Evolutionary conservation across 106 monocot species (phyloP).

Genomic region (Platanthera guangdongensis): DNA sequence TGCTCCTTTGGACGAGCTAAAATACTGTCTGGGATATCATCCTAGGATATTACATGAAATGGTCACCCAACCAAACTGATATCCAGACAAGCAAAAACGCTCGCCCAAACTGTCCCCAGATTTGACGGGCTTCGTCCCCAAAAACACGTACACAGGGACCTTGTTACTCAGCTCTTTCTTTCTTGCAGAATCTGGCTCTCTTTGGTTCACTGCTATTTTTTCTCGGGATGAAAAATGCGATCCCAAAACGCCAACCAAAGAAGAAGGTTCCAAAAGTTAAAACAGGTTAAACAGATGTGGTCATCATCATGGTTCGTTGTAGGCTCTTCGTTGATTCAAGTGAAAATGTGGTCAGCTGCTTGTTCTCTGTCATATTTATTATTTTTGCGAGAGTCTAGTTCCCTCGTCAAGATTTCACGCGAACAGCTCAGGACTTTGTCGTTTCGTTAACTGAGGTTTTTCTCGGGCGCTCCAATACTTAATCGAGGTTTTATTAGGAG

Average conservation of each 20-base stretch:
- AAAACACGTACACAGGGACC: neutral
- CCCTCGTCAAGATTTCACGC: neutral
- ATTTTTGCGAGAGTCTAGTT: neutral
- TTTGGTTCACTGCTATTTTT: slow-evolving; percentile 76
- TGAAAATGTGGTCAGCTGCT: neutral
- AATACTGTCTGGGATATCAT: too few relatives aligned
- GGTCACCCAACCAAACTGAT: too few relatives aligned
- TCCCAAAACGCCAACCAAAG: slow-evolving; percentile 52
- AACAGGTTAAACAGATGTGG: slow-evolving; percentile 14
- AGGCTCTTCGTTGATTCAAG: neutral
- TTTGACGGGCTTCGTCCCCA: neutral
- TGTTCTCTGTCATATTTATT: neutral
- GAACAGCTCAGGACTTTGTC: neutral
- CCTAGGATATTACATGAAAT: too few relatives aligned
- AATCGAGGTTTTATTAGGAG: too few relatives aligned
- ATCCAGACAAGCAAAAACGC: too few relatives aligned
- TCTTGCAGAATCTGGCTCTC: slow-evolving; percentile 65
- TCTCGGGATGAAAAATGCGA: slow-evolving; percentile 73
- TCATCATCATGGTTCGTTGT: neutral
- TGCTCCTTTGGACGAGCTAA: neutral
- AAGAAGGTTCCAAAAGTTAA: slow-evolving; percentile 66
- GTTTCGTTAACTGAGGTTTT: neutral
- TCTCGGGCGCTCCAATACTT: neutral
- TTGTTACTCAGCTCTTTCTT: neutral
- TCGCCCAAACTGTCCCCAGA: too few relatives aligned